phyloP scores from a whole-genome alignment of 352 stramenopile genomes.

The Lagenidium giganteum region DNA sequence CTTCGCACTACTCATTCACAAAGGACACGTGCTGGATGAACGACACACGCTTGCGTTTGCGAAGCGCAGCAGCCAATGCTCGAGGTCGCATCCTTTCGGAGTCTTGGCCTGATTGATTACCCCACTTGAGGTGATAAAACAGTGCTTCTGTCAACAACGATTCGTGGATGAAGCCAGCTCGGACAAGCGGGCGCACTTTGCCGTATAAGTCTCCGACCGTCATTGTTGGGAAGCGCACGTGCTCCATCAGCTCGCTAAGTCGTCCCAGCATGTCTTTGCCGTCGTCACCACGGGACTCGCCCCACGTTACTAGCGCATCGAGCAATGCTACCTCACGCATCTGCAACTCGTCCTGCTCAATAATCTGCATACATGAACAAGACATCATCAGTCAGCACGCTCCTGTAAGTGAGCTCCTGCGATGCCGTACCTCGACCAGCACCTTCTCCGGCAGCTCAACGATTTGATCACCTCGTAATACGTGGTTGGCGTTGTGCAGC shows the following conservation, averaged over 20 bases:
- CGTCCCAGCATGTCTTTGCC: constrained; percentile 35
- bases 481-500: constrained; percentile 73
- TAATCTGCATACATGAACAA: constrained; percentile 24
- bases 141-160: constrained; percentile 72
- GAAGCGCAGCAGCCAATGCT: constrained; percentile 47
- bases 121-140: constrained; percentile 86
- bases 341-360: constrained; percentile 79
- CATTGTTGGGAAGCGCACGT: constrained; percentile 83
- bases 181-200: constrained; percentile 76
- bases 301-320: constrained; percentile 77
- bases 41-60: constrained; percentile 84
- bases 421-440: constrained; percentile 56
- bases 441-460: constrained; percentile 80
- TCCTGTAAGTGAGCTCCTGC: no score
- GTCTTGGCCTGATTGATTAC: constrained; percentile 48
- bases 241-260: constrained; percentile 73
- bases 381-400: neutral
- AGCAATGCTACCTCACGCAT: constrained; percentile 78
- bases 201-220: constrained; percentile 82
- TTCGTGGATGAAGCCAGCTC: constrained; percentile 60
- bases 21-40: constrained; percentile 89
- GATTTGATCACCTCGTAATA: constrained; percentile 72
- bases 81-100: constrained; percentile 61
- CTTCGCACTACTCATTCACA: constrained; percentile 33
- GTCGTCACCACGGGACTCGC: constrained; percentile 49